Conservation (phyloP, 768 basidiomycete species). For the Tricholomella constricta region DNA sequence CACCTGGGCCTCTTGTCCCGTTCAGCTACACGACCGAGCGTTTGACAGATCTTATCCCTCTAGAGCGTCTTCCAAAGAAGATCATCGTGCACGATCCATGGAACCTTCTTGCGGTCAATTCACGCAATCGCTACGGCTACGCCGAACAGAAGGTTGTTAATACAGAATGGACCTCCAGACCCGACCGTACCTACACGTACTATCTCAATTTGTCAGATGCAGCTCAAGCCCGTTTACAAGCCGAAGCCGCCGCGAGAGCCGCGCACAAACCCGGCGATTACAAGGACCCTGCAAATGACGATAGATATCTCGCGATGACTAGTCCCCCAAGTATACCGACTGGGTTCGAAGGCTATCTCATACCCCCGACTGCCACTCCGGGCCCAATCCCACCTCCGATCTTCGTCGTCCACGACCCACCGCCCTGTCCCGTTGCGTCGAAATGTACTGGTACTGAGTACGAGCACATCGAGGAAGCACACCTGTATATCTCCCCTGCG, state of each 20-base stretch:
- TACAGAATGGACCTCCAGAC: slow-evolving; percentile 28
- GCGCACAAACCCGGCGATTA: no score
- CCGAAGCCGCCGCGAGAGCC: slow-evolving; percentile 12
- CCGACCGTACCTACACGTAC: slow-evolving; percentile 34
- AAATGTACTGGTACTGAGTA: slow-evolving; percentile 31
- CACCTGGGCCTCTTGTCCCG: slow-evolving; percentile 42
- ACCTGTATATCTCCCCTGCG: slow-evolving; percentile 48
- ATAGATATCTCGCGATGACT: no score
- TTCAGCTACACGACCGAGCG: slow-evolving; percentile 28
- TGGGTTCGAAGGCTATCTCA: slow-evolving; percentile 10
- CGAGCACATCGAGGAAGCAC: slow-evolving; percentile 37
- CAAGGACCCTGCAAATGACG: no score
- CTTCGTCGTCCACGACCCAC: slow-evolving; percentile 31
- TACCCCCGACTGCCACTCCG: slow-evolving; percentile 4
- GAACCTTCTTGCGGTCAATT: slow-evolving; percentile 27
- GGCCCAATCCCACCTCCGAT: slow-evolving; percentile 25
- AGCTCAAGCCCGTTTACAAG: slow-evolving; percentile 8
- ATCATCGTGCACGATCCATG: slow-evolving; percentile 48
- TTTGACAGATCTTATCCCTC: slow-evolving; percentile 26
- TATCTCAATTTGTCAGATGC: slow-evolving; percentile 20
- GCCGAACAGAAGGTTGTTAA: neutral
- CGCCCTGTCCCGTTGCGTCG: slow-evolving; percentile 11
- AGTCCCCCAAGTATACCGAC: no score
- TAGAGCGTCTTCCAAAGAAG: slow-evolving; percentile 34
- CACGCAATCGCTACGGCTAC: neutral